These are phyloP conservation scores for Kwoniella europaea DNA, from an alignment of 768 basidiomycete species.

Conservation along the genomic window DNA sequence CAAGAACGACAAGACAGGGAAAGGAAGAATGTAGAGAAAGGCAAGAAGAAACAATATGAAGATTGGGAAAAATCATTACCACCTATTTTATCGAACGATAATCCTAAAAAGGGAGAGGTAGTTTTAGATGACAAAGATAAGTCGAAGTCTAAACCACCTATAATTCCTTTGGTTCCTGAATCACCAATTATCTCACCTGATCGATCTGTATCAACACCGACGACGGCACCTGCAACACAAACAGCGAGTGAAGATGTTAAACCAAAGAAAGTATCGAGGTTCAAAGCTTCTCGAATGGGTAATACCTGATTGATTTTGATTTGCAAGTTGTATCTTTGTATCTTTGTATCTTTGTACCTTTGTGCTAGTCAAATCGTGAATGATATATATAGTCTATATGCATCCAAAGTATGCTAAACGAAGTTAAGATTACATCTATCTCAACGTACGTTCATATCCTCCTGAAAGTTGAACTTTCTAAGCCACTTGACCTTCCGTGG, in stretches of 20 bases:
- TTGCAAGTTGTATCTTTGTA: slow-evolving; percentile 19
- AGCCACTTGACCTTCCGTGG: slow-evolving; percentile 20
- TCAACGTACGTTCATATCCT: neutral
- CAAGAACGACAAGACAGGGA: neutral
- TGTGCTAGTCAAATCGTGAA: neutral
- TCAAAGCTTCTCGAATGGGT: slow-evolving; percentile 46
- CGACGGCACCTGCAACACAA: neutral
- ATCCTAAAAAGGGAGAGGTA: neutral
- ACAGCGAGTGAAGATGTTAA: neutral
- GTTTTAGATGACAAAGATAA: neutral
- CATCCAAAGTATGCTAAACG: neutral
- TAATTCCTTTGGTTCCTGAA: slow-evolving; percentile 13
- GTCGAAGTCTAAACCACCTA: slow-evolving; percentile 11
- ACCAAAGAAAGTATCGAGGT: slow-evolving; percentile 45
- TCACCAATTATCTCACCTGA: neutral
- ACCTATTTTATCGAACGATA: slow-evolving; percentile 1
- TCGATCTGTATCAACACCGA: neutral
- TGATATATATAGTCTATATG: slow-evolving; percentile 6
- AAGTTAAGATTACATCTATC: neutral
- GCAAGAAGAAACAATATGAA: slow-evolving; percentile 5
- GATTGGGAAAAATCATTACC: slow-evolving; percentile 22
- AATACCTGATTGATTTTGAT: neutral
- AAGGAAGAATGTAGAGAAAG: neutral
- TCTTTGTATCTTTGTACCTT: too few relatives aligned
- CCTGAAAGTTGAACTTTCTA: neutral